These are phyloP conservation scores for Cochliopodium minus DNA, from an alignment of 208 protist species.

Conservation along the genomic window DNA sequence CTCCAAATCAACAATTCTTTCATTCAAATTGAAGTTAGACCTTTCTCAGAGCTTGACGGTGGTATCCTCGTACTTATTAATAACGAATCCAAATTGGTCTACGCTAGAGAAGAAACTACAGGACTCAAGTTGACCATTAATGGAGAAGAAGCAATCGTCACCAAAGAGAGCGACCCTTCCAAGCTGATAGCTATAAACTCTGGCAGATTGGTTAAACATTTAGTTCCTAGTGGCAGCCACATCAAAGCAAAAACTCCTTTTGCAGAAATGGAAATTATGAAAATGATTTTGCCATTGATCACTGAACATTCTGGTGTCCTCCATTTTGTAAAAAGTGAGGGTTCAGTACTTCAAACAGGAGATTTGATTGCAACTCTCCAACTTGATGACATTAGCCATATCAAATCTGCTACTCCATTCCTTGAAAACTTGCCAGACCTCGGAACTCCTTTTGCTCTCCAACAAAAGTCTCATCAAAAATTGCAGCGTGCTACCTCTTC, in stretches of 20 bases:
- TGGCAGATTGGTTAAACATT: slow-evolving; percentile 79
- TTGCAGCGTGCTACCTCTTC: background rate
- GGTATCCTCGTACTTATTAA: slow-evolving; percentile 30
- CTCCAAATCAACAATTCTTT: slow-evolving; percentile 49
- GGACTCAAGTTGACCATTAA: slow-evolving; percentile 66
- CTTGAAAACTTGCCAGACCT: slow-evolving; percentile 10
- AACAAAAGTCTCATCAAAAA: background rate
- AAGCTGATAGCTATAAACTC: slow-evolving; percentile 67
- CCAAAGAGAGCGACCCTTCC: slow-evolving; percentile 77
- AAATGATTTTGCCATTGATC: slow-evolving; percentile 84
- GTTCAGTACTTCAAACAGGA: slow-evolving; percentile 69
- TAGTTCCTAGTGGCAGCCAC: slow-evolving; percentile 66
- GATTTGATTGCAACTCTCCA: slow-evolving; percentile 68
- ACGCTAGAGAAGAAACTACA: slow-evolving; percentile 67
- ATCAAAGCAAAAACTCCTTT: slow-evolving; percentile 59
- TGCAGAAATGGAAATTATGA: slow-evolving; percentile 94
- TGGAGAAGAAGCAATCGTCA: slow-evolving; percentile 63
- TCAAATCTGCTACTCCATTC: slow-evolving; percentile 28
- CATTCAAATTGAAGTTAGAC: slow-evolving; percentile 30
- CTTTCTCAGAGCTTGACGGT: background rate
- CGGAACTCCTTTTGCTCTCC: no score
- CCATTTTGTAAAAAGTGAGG: slow-evolving; percentile 46
- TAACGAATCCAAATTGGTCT: slow-evolving; percentile 54
- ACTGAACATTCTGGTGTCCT: slow-evolving; percentile 49
- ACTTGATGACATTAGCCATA: slow-evolving; percentile 68